Base-by-base conservation (phyloP, 2,329 filamentous ascomycete species). In the Salinomyces thailandicus region DNA sequence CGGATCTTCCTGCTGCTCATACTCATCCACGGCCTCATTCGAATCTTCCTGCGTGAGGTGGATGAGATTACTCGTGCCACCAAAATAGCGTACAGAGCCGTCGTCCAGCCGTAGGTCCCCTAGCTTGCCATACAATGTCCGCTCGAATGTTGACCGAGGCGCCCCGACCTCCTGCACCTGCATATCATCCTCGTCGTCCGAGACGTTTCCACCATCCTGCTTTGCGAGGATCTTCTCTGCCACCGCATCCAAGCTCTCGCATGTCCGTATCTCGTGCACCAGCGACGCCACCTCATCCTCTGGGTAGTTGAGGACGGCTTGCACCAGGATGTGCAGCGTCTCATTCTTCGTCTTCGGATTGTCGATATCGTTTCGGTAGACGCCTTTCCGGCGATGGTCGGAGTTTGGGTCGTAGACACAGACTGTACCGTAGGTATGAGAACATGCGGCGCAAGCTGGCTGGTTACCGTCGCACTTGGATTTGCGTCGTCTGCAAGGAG, bases 351-450 rank as follows among this genome's bases (percentile, higher is more conserved):
- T 87, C 63, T 93, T 93, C 58, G 89, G 72, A 54, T 76, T 85
- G 59, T 94, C 87, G 16, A 82, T 77, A 60, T 94, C 91, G 62
- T 94, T 86, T 54, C 89, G 87, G 61, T 96, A 96, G 33, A 96
- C 91, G 42, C 91, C 91, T 60, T 96, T 96, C 34, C 91, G 80
- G 33, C 91, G 81, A 59, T 95, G 87, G 59, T 98, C 91, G 40
- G 87, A 94, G 56, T 87, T 93, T 3, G 87, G 89, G 56, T 96
- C 89, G 68, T 96, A 96, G 47, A 95, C 72, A 59, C 91, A 95
- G 63, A 83, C 77, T 33, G 84, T 91, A 43, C 77, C 75, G 57
- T 98, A 96, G 37, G 96, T 89, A 49, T 86, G 93, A 44, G 84
- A 78, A 62, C 91, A 98, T n/a, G 91, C 89, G 5, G 89, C 89